Percentiles rank a stretch among this genome's conserved stretches.
These are phyloP conservation scores for Suillus sp. DNA, from an alignment of 768 basidiomycete species.

Conservation along the genomic window DNA sequence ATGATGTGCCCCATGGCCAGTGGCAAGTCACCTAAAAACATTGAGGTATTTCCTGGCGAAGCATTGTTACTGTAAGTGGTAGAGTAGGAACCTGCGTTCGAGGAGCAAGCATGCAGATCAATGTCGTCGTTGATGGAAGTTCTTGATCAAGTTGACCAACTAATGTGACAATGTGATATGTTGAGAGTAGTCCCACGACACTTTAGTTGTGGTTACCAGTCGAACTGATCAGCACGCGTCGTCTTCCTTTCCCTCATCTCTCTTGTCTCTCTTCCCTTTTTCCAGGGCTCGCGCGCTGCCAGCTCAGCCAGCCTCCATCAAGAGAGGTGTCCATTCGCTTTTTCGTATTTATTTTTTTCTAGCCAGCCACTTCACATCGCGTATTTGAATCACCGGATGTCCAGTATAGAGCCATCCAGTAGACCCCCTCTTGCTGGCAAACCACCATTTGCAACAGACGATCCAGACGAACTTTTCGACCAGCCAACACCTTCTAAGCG, in stretches of 20 bases:
- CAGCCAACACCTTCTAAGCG: constrained; percentile 41
- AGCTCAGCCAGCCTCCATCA: constrained; percentile 8
- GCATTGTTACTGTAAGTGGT: not conserved
- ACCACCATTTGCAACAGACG: constrained; percentile 58
- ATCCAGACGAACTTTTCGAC: constrained; percentile 63
- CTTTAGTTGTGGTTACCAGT: constrained; percentile 2
- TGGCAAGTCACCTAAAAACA: not conserved
- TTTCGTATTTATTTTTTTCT: constrained; percentile 8
- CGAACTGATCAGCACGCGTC: not conserved
- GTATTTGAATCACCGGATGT: constrained; percentile 3
- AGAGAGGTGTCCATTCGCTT: constrained; percentile 10
- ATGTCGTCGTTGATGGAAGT: not conserved
- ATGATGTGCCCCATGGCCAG: not conserved
- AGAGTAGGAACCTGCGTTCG: not conserved
- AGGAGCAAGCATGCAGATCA: not conserved
- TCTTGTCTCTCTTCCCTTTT: not conserved
- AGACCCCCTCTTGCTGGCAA: constrained; percentile 9
- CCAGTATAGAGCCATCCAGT: not conserved
- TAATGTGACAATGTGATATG: not conserved
- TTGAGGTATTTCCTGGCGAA: not conserved
- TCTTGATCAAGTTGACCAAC: not conserved
- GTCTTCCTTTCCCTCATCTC: not conserved
- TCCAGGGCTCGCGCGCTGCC: constrained; percentile 3
- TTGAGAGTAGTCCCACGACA: not conserved
- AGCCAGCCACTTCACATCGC: constrained; percentile 1